Conservation (phyloP, 371 early-diverging fungal genomes). For the Mucor velutinosus region DNA sequence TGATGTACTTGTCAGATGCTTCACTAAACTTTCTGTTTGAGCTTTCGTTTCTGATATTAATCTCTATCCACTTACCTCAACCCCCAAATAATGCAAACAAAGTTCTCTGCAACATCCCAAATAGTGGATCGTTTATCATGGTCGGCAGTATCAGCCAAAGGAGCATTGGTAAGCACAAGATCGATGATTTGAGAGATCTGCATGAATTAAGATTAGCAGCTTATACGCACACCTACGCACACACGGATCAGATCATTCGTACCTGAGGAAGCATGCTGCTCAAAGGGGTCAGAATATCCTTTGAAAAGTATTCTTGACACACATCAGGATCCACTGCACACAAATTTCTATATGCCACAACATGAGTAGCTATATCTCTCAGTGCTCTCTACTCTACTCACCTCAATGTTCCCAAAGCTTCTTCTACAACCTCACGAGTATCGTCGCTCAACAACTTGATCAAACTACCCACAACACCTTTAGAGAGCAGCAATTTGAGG, state of each 20-base stretch:
- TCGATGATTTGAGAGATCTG: constrained; percentile 49
- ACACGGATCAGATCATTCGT: neutral
- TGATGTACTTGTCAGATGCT: constrained; percentile 65
- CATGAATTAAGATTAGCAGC: neutral
- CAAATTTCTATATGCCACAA: constrained; percentile 52
- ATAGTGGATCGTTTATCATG: constrained; percentile 61
- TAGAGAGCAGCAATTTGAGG: constrained; percentile 73
- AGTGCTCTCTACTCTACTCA: constrained; percentile 9
- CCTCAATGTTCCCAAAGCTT: constrained; percentile 78
- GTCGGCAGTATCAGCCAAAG: constrained; percentile 46
- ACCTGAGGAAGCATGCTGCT: constrained; percentile 51
- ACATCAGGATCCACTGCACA: constrained; percentile 63
- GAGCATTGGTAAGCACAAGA: constrained; percentile 50
- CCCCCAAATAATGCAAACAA: constrained; percentile 72
- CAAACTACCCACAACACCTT: constrained; percentile 66
- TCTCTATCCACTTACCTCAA: constrained; percentile 34
- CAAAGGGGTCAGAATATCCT: constrained; percentile 67
- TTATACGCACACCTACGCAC: neutral
- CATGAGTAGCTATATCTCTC: neutral
- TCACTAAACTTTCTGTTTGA: constrained; percentile 44
- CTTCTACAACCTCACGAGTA: constrained; percentile 74
- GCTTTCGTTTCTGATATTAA: neutral
- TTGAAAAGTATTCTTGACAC: constrained; percentile 67
- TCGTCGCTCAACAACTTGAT: constrained; percentile 74
- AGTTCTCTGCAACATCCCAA: constrained; percentile 75